These are phyloP conservation scores for Albizia julibrissin DNA, from an alignment of 306 rosid species.

Conservation along the genomic window DNA sequence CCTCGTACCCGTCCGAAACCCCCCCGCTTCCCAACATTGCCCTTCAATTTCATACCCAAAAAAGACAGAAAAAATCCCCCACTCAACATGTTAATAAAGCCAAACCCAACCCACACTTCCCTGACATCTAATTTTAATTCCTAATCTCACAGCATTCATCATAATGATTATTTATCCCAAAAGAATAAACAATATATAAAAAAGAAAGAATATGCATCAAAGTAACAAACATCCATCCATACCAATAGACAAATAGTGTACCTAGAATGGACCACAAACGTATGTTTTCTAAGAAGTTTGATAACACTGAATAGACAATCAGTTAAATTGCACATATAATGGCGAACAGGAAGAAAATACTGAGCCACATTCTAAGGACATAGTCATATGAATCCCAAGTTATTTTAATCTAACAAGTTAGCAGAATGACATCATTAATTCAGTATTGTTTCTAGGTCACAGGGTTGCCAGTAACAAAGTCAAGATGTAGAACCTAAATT, in stretches of 20 bases:
- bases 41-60: constrained; percentile 69
- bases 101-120: constrained; percentile 70
- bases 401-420: not conserved
- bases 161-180: not conserved
- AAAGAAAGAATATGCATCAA: not conserved
- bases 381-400: not conserved
- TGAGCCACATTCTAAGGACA: not conserved
- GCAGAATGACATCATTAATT: not conserved
- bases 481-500: not conserved
- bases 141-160: constrained; percentile 29
- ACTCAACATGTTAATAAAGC: constrained; percentile 77
- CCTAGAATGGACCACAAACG: not conserved
- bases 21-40: constrained; percentile 96
- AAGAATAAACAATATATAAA: not conserved
- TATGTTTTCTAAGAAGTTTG: not conserved
- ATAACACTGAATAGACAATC: not conserved
- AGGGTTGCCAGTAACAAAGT: not conserved
- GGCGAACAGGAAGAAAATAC: not conserved
- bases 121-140: constrained; percentile 49
- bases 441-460: not conserved
- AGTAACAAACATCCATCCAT: not conserved
- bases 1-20: constrained; percentile 89
- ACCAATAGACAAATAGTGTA: not conserved
- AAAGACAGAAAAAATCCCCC: constrained; percentile 60
- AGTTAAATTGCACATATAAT: not conserved